A percentile compares a stretch with the other conserved stretches of the same genome.
phyloP scores from a whole-genome alignment of 2,329 filamentous ascomycete species.

The Calonectria crousiana region DNA sequence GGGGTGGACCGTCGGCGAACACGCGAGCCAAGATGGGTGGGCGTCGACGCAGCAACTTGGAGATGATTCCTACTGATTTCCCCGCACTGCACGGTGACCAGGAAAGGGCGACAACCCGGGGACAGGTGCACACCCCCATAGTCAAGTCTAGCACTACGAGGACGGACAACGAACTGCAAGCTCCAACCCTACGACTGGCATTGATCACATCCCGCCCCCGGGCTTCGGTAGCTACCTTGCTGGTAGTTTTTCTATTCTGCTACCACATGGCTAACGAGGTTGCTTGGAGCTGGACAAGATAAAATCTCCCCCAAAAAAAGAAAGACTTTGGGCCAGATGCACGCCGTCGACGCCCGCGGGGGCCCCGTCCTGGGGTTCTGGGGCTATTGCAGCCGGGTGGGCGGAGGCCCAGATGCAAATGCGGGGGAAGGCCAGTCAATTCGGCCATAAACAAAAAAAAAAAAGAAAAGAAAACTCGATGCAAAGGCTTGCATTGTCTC shows the following conservation, averaged over 20 bases:
- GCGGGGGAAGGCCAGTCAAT: constrained; percentile 40
- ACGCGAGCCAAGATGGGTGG: constrained; percentile 21
- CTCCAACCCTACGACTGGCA: constrained; percentile 2
- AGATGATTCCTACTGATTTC: constrained; percentile 22
- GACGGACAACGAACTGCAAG: constrained; percentile 3
- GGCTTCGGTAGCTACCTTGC: constrained; percentile 19
- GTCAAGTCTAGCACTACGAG: background rate
- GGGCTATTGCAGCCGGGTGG: constrained; percentile 42
- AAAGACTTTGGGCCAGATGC: constrained; percentile 24
- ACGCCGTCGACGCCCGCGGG: constrained; percentile 29
- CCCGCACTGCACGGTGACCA: constrained; percentile 27
- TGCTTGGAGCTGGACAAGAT: constrained; percentile 36
- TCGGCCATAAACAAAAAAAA: constrained; percentile 15
- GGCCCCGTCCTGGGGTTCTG: constrained; percentile 31
- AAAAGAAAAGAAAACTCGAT: constrained; percentile 28
- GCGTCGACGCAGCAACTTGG: constrained; percentile 9
- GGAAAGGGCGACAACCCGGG: constrained; percentile 9
- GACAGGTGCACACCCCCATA: constrained; percentile 7
- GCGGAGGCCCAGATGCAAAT: constrained; percentile 38
- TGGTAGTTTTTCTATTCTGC: constrained; percentile 1
- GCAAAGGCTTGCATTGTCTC: constrained; percentile 22
- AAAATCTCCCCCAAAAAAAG: constrained; percentile 28
- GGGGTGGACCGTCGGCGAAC: constrained; percentile 21
- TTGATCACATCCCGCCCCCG: constrained; percentile 23
- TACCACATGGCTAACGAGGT: constrained; percentile 35